phyloP scores from a whole-genome alignment of 305 asterid genomes.

The Euphrasia arctica region DNA sequence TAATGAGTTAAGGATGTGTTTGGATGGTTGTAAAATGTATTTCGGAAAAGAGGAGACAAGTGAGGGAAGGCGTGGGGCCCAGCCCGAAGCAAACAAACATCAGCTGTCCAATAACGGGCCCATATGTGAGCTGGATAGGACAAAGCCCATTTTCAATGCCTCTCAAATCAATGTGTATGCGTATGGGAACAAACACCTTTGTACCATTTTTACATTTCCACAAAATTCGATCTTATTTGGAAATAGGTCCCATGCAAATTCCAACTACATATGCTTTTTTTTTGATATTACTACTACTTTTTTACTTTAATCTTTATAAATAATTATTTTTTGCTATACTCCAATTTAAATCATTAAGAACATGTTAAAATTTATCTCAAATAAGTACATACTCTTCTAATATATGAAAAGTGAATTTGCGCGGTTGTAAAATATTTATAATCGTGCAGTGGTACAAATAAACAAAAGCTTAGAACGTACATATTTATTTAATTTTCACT shows the following conservation, averaged over 20 bases:
- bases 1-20: neutral
- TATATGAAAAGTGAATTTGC: too few relatives aligned
- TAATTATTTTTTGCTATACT: too few relatives aligned
- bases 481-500: too few relatives aligned
- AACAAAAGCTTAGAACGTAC: too few relatives aligned
- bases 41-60: conserved; percentile 32
- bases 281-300: neutral
- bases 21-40: conserved; percentile 12
- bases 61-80: conserved; percentile 27
- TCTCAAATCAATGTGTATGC: conserved; percentile 21
- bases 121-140: conserved; percentile 44
- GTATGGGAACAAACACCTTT: conserved; percentile 32
- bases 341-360: too few relatives aligned
- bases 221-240: conserved; percentile 7
- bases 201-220: conserved; percentile 16
- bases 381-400: too few relatives aligned
- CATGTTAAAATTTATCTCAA: too few relatives aligned
- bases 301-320: neutral
- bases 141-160: conserved; percentile 30
- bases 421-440: too few relatives aligned
- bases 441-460: too few relatives aligned
- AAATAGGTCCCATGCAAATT: conserved; percentile 25
- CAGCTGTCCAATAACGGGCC: conserved; percentile 31
- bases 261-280: conserved; percentile 1
- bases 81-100: conserved; percentile 33